Conservation (phyloP, 2,329 filamentous ascomycete genomes). For the Fonsecaea monophora region DNA sequence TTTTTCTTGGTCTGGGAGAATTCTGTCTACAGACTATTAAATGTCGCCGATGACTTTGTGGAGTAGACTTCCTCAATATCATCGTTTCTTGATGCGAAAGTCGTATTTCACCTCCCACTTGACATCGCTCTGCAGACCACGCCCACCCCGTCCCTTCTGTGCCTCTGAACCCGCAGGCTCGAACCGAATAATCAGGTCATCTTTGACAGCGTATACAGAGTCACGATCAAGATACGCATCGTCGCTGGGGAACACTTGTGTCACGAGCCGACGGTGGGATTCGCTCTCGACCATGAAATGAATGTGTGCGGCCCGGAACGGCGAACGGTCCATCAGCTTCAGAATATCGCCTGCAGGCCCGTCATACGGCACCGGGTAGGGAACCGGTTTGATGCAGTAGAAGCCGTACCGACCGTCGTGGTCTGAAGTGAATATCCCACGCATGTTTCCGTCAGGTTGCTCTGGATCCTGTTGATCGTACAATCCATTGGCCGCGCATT, state of each 20-base stretch:
- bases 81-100: slow-evolving; percentile 1
- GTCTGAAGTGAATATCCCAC: slow-evolving; percentile 73
- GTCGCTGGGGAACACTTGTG: slow-evolving; percentile 75
- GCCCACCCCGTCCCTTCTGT: neutral
- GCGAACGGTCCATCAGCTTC: slow-evolving; percentile 65
- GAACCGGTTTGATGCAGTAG: slow-evolving; percentile 66
- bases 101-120: slow-evolving; percentile 7
- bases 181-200: slow-evolving; percentile 64
- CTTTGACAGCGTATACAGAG: slow-evolving; percentile 65
- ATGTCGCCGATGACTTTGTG: neutral
- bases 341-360: slow-evolving; percentile 65
- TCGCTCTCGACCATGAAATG: slow-evolving; percentile 64
- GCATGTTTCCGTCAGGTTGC: slow-evolving; percentile 75
- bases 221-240: slow-evolving; percentile 68
- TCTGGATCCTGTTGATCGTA: slow-evolving; percentile 76
- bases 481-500: slow-evolving; percentile 72
- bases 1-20: neutral
- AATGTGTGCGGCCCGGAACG: slow-evolving; percentile 69
- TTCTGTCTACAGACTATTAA: neutral
- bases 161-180: slow-evolving; percentile 45
- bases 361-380: slow-evolving; percentile 63
- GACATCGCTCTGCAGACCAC: neutral
- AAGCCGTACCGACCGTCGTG: slow-evolving; percentile 67
- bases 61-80: neutral
- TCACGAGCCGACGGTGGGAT: slow-evolving; percentile 71